phyloP scores from a whole-genome alignment of 2,329 filamentous ascomycete species.

The Diaporthe aspalathi region DNA sequence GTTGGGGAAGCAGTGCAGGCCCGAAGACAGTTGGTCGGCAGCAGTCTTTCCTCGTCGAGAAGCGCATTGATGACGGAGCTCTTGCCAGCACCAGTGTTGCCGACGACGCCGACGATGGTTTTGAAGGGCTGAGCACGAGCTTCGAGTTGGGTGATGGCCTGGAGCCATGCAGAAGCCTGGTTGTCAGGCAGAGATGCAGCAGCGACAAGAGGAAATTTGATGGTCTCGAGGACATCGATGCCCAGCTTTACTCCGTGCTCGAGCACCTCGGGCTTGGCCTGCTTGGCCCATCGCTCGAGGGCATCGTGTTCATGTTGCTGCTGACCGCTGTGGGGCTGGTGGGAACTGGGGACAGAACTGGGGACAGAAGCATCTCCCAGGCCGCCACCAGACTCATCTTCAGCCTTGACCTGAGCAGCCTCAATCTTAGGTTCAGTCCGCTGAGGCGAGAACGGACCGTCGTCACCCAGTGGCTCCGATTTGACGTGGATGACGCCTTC shows the following conservation, averaged over 20 bases:
- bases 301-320: background rate
- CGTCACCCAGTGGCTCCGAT: background rate
- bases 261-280: background rate
- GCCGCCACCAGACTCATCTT: background rate
- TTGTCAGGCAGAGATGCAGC: background rate
- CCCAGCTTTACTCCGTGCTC: background rate
- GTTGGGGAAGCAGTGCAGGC: background rate
- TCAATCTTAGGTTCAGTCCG: background rate
- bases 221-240: background rate
- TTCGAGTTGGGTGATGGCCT: background rate
- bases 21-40: background rate
- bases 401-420: no score
- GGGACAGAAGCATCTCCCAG: background rate
- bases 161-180: conserved; percentile 1
- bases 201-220: background rate
- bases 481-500: background rate
- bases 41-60: conserved; percentile 8
- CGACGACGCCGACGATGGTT: conserved; percentile 2
- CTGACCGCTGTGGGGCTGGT: background rate
- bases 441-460: background rate
- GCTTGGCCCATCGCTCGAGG: background rate
- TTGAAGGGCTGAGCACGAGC: conserved; percentile 10
- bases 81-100: background rate
- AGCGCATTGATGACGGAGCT: conserved; percentile 11
- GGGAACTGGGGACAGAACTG: background rate